Evolutionary conservation across 2,329 filamentous ascomycete species (phyloP).

Genomic region (Rhinocladiella similis): DNA sequence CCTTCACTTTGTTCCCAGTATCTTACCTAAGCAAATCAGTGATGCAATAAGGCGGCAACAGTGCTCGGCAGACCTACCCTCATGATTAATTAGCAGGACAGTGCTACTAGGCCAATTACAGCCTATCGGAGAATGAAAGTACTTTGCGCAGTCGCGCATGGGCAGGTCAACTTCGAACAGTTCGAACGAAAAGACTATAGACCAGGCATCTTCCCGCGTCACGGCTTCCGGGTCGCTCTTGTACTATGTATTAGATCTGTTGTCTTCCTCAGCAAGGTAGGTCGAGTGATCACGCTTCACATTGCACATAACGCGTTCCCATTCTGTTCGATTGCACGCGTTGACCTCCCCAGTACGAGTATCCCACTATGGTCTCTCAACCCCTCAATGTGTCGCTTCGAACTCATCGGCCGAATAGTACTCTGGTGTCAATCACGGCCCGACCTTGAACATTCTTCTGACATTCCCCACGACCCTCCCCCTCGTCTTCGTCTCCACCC

Average conservation of each 20-base stretch:
- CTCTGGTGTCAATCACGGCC: constrained; percentile 42
- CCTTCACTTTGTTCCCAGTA: not conserved
- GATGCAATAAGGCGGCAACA: constrained; percentile 2
- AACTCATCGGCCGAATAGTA: constrained; percentile 44
- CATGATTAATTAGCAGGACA: not conserved
- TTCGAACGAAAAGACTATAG: too few species aligned
- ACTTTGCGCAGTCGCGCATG: too few species aligned
- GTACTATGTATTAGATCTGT: not conserved
- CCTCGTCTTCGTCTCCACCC: constrained; percentile 7
- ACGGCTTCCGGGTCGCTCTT: not conserved
- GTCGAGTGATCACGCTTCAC: not conserved
- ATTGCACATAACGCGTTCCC: not conserved
- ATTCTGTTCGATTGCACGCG: not conserved
- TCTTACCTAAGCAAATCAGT: not conserved
- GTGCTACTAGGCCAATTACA: too few species aligned
- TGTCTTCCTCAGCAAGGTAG: not conserved
- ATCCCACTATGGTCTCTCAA: constrained; percentile 11
- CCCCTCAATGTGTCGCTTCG: constrained; percentile 47
- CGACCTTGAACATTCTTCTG: constrained; percentile 9
- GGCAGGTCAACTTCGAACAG: too few species aligned
- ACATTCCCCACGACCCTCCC: constrained; percentile 13
- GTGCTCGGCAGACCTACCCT: not conserved
- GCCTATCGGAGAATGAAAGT: too few species aligned
- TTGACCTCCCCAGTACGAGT: constrained; percentile 9
- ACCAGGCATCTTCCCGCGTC: too few species aligned